Evolutionary conservation across 768 basidiomycete species (phyloP), one percentile per base, ranked within the genome.

Genomic region (Asterophora parasitica): DNA sequence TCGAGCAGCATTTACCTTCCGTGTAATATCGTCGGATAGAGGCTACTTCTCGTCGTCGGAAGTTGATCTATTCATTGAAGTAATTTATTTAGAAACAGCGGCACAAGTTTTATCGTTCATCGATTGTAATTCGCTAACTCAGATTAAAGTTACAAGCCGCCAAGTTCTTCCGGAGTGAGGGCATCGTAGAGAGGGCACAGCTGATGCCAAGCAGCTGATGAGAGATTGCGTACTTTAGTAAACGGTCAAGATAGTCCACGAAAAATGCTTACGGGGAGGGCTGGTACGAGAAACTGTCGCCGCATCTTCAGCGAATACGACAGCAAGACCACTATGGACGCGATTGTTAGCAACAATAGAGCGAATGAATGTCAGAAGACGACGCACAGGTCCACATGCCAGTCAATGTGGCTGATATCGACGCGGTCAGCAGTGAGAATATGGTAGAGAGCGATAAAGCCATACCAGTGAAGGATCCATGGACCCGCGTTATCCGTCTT

Each of bases 401-500:
- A 67, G 47, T 70, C 69, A 31, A 66, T 62, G 43, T 66, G 67
- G 36, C 63, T 28, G 6, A 42, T 23, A 2, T 37, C 19, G 20
- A 31, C n/a, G 3, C 10, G 8, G 20, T 37, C 2, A 20, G 12
- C 3, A 46, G 23, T 26, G 36, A 28, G 12, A 23, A 4, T 26
- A n/a, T 3, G 27, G 26, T 13, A 11, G 7, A n/a, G 4, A 4
- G 9, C 10, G 7, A 36, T 64, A 56, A 77, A 7, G 36, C 4
- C 56, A 3, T 28, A 69, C 68, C 70, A 71, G 44, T 70, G 70
- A 23, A 70, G 51, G 45, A 71, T 59, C 68, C 70, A 72, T 6
- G 70, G 70, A 0, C 70, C 69, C 16, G 67, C 47, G 48, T 71
- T 86, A 61, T 87, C 79, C 1, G 83, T 79, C 11, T 64, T 59